Evolutionary conservation across 1,139 yeast species (phyloP), one percentile per base, ranked within the genome.

Genomic region (Nakaseomyces nivariensis): DNA sequence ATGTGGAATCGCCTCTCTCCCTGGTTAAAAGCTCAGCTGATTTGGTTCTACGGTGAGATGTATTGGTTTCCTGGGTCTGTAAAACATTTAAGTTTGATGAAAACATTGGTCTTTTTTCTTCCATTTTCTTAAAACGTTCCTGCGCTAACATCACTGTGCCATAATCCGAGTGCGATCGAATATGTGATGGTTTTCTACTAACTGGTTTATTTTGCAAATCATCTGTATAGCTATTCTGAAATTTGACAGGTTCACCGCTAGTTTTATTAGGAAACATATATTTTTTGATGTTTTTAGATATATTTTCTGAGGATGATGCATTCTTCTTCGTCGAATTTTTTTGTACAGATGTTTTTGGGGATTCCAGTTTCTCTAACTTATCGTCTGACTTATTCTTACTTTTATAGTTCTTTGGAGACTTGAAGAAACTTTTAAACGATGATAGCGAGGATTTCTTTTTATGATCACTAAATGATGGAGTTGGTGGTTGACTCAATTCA

Each of bases 351-450:
- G 40, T 40, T 5, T 37, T 44, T n/a, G 48, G 45, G 13, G 43
- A 45, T 41, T 25, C 50, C 40, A 29, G 48, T 13, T 25, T 47
- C 45, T 32, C 52, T 10, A 29, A 22, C 11, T 47, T 47, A n/a
- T 45, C 43, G 31, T 31, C 42, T 11, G 37, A 24, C 29, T 46
- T 45, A 10, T 34, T 45, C 29, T 36, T 47, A 22, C 31, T 34
- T 37, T 51, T 52, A 10, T 50, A 33, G 7, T 58, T 44, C 45
- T 56, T 58, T 7, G 67, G 66, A 1, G 66, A 61, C 48, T 54
- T 62, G 54, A 66, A 65, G 17, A 66, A 49, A 45, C 57, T 64
- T 45, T 59, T 66, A 29, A 66, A 48, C 2, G 66, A 62, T 24
- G 53, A 51, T 31, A 65, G 60, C 4, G 68, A 62, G 0, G 62